Percentiles rank a stretch among this genome's conserved stretches.
These are phyloP conservation scores for Wakefieldia striispora DNA, from an alignment of 768 basidiomycete species.

Conservation along the genomic window DNA sequence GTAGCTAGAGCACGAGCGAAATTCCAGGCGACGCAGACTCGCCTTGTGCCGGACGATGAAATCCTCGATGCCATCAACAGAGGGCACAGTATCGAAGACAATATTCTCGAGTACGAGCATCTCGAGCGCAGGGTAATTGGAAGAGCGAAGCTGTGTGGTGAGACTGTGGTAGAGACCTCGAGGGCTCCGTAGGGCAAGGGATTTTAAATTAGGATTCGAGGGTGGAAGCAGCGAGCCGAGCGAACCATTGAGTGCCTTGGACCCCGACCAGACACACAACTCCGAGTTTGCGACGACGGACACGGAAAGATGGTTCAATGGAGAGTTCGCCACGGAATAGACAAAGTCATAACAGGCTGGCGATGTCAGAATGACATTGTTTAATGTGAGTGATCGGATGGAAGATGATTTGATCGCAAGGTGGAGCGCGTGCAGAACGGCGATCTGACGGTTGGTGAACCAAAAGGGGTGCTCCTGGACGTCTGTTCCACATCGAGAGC, in stretches of 20 bases:
- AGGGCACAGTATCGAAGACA: constrained; percentile 23
- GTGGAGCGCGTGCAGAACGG: constrained; percentile 24
- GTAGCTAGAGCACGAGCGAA: constrained; percentile 28
- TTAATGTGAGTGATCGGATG: constrained; percentile 24
- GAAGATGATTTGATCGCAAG: constrained; percentile 19
- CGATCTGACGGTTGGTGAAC: constrained; percentile 30
- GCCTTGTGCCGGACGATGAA: constrained; percentile 32
- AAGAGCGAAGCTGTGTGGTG: constrained; percentile 17
- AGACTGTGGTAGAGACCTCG: constrained; percentile 31
- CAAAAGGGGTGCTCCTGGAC: constrained; percentile 30
- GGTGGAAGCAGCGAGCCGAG: constrained; percentile 25
- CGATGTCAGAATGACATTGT: constrained; percentile 28
- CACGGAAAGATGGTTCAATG: constrained; percentile 30
- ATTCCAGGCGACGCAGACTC: constrained; percentile 22
- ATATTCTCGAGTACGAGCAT: constrained; percentile 29
- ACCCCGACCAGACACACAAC: constrained; percentile 31
- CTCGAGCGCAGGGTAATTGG: constrained; percentile 26
- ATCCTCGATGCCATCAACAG: constrained; percentile 26
- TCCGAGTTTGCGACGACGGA: constrained; percentile 33
- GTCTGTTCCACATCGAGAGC: constrained; percentile 20
- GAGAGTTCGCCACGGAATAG: constrained; percentile 21
- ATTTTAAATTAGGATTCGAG: constrained; percentile 18
- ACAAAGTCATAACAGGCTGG: constrained; percentile 28
- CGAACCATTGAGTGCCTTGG: constrained; percentile 27
- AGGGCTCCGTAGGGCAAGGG: constrained; percentile 27